A percentile compares a stretch with the other conserved stretches of the same genome.
These are phyloP conservation scores for Backusella mclennaniae DNA, from an alignment of 192 early-diverging fungal species.

Conservation along the genomic window DNA sequence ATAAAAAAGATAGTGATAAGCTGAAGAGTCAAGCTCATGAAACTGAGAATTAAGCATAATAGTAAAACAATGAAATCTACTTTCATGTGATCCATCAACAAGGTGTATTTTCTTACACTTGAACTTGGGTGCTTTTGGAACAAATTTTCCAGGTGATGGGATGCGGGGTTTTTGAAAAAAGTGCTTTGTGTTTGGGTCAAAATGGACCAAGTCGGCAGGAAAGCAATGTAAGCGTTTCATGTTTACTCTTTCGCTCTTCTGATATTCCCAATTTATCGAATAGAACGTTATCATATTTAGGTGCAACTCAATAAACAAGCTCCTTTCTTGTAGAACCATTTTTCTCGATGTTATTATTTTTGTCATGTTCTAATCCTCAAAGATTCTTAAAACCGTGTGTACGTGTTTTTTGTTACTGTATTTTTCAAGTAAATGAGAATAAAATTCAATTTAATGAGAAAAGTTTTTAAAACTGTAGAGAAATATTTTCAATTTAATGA, in stretches of 20 bases:
- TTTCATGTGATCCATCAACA: background rate
- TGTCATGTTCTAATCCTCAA: background rate
- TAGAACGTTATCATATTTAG: background rate
- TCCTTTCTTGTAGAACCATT: background rate
- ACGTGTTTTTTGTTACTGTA: background rate
- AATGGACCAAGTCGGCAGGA: no score
- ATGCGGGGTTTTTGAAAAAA: no score
- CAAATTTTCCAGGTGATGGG: no score
- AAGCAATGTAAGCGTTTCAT: no score
- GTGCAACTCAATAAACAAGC: background rate
- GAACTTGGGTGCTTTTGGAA: no score
- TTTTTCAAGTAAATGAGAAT: no score
- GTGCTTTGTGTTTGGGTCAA: no score
- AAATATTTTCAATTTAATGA: no score
- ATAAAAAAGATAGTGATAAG: background rate
- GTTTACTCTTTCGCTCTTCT: no score
- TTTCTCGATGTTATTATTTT: background rate
- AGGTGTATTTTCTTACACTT: background rate
- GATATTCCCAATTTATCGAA: no score
- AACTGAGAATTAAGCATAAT: background rate
- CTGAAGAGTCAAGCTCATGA: background rate
- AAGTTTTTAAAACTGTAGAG: no score
- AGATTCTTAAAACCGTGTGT: background rate
- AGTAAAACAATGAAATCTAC: background rate
- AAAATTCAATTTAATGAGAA: no score